A percentile compares a stretch with the other conserved stretches of the same genome.
These are phyloP conservation scores for Chlorella sp. DNA, from an alignment of 139 green algal genomes.

Conservation along the genomic window DNA sequence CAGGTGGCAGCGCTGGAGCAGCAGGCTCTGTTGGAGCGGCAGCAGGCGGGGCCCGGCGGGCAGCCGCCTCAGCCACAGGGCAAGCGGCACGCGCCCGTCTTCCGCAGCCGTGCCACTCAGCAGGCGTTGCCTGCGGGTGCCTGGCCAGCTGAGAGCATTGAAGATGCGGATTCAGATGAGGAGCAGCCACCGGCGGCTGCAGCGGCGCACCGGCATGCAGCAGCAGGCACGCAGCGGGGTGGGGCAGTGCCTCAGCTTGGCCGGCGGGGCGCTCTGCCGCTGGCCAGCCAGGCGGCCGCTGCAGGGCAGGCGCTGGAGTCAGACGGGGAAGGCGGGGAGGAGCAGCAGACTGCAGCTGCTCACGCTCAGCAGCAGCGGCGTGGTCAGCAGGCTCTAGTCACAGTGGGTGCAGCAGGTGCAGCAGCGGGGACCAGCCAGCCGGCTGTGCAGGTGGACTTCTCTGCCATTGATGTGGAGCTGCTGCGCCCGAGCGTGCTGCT, in stretches of 20 bases:
- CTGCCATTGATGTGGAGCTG: neutral
- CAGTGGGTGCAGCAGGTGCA: neutral
- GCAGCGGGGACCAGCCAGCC: neutral
- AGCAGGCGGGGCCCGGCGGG: neutral
- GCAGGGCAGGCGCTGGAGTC: neutral
- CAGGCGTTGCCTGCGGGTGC: neutral
- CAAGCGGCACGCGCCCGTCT: neutral
- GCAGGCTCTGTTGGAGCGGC: neutral
- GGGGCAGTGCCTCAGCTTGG: conserved; percentile 7
- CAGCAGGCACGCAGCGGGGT: neutral
- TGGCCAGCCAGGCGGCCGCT: neutral
- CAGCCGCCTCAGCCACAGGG: neutral
- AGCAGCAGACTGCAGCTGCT: neutral
- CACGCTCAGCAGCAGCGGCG: neutral
- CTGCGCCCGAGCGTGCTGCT: conserved; percentile 21
- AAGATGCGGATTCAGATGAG: conserved; percentile 11
- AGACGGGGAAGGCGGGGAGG: neutral
- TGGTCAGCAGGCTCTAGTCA: neutral
- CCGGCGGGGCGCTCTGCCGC: neutral
- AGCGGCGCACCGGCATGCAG: neutral
- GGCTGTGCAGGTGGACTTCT: neutral
- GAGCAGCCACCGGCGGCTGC: neutral
- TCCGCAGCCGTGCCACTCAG: neutral
- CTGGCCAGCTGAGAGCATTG: neutral
- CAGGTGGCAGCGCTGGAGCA: conserved; percentile 2